Base-by-base conservation (phyloP, 1,284 basidiomycete genomes). In the Rhodotorula mucilaginosa region DNA sequence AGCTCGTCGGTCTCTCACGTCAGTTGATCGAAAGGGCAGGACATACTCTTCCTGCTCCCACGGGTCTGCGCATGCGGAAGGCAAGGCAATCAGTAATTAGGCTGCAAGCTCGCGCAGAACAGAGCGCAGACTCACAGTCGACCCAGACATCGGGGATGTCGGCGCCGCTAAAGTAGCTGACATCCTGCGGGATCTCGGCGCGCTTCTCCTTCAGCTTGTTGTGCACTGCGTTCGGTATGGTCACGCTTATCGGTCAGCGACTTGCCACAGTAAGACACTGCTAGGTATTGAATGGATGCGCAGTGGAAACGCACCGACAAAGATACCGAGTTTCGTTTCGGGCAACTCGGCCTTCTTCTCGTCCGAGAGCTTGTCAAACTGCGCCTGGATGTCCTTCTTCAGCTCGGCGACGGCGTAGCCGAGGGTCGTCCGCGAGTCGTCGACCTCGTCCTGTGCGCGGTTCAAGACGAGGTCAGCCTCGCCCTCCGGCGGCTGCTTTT, bases 191-290 rank as follows among this genome's bases (percentile, higher is more conserved):
- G 59, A 97, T 82, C 58, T 86, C 81, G 39, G 87, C 92, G 57
- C 88, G 81, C 83, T 97, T 97, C 58, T 85, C 84, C 83, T 96
- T 96, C 73, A 88, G 84, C 83, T 97, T 97, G 85, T 97, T 96
- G 83, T 97, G 93, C 23, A 97, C 94, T 80, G 67, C 52, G 52
- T 1, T 31, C 26, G 26, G 31, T 10, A 26, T 46, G 58, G 31
- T 48, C 18, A 54, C 18, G 19, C 8, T 48, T 19, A 34, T 58
- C 54, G 18, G 12, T 31, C 19, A 23, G 18, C n/a, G 15, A 7
- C 13, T 3, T 3, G 39, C 16, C 16, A 31, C 3, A 19, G 2
- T 5, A 5, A 23, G 23, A 47, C 19, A n/a, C 10, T 34, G 12
- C 21, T 19, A 31, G n/a, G 26, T 26, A 26, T 26, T 1, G 1